Evolutionary conservation across 73 alveolate genomes (phyloP).

Genomic region (Symbiodinium pilosum): DNA sequence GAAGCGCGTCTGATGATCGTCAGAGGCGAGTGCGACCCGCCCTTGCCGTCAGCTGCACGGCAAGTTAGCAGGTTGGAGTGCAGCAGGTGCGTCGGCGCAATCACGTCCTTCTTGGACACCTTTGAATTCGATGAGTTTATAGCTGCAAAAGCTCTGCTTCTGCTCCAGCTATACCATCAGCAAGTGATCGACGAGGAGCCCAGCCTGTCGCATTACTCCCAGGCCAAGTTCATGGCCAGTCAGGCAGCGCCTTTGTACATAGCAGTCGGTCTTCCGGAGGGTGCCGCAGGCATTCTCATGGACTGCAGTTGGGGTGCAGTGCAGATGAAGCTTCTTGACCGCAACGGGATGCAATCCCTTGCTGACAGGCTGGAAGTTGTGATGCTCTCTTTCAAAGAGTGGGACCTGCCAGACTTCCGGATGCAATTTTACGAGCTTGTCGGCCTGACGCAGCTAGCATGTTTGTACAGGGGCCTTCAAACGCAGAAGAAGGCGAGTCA

Average conservation of each 20-base stretch:
- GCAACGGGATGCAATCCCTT: not conserved
- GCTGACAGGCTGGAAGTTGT: not conserved
- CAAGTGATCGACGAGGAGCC: conserved; percentile 1
- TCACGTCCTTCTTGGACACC: not conserved
- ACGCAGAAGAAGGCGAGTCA: not conserved
- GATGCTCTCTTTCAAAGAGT: not conserved
- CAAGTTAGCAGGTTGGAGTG: not conserved
- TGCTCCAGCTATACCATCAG: conserved; percentile 29
- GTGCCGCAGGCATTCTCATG: conserved; percentile 27
- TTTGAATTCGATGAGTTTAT: conserved; percentile 18
- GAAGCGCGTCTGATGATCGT: conserved; percentile 44
- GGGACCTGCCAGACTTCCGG: conserved; percentile 15
- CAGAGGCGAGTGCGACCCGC: conserved; percentile 15
- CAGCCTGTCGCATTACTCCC: not conserved
- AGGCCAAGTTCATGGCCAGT: conserved; percentile 15
- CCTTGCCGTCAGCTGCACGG: not conserved
- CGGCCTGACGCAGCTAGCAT: not conserved
- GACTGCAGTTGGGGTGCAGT: conserved; percentile 22
- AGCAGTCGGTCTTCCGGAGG: conserved; percentile 31
- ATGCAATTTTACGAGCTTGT: conserved; percentile 7
- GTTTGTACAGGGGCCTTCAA: not conserved
- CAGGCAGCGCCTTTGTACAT: conserved; percentile 20
- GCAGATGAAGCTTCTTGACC: conserved; percentile 4
- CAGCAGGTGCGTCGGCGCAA: not conserved
- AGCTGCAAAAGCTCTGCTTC: not conserved